Evolutionary conservation across 2,329 filamentous ascomycete genomes (phyloP), one percentile per base, ranked within the genome.

Genomic region (Arthrobotrys entomopaga): DNA sequence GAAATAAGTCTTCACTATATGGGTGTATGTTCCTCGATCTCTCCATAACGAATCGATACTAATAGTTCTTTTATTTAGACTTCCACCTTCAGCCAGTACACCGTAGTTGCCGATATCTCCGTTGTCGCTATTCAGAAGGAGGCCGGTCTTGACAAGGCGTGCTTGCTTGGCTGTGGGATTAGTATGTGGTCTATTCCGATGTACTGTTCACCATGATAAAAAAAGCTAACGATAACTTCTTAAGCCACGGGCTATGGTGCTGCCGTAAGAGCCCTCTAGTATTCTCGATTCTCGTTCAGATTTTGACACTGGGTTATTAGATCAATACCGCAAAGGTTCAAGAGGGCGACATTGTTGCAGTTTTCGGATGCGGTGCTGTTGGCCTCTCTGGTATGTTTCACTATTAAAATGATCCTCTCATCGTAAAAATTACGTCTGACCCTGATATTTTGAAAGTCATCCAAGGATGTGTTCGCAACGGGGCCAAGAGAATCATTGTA

Each of bases 11-110:
- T 98, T 71, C 95, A 98, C 85, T 99, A 98, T 86, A 99, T 99
- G 95, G 95, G 95, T 34, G 69, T 73, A 73, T 13, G 69, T 66
- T 46, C 7, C 15, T n/a, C 3, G 15, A 40, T 40, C 15, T 15
- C 15, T 50, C 8, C 19, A 5, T 1, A 40, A 24, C 11, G 13
- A 46, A 11, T 11, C 56, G 61, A 40, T 61, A 8, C 46, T 26
- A 16, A 50, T 19, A 52, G 29, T 34, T 34, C 10, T 10, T 5
- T 4, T 24, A 26, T 20, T 6, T 38, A 73, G 69, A 97, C 92
- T 66, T 97, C 93, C 42, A 99, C 95, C 79, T 99, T 99, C 86
- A 96, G 92, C 34, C 95, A 99, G 84, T 99, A 96, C 85, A 98
- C 95, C 69, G 95, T 99, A 77, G 92, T 99, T 42, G 94, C 95